A percentile compares a stretch with the other conserved stretches of the same genome.
phyloP scores from a whole-genome alignment of 176 grass and related monocot genomes.

The Carex scoparia region DNA sequence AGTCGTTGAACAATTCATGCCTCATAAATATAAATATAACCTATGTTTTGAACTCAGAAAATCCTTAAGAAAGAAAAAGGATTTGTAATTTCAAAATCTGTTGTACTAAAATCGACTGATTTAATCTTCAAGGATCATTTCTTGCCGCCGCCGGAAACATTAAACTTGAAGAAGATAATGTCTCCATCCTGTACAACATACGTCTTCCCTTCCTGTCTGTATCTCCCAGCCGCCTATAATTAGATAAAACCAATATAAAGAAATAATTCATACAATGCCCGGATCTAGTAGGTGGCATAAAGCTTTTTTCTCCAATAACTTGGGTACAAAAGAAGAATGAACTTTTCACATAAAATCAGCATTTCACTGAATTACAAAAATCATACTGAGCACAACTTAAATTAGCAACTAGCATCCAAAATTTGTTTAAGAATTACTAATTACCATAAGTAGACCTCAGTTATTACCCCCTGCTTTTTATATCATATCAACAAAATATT shows the following conservation, averaged over 20 bases:
- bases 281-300: neutral
- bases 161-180: constrained; percentile 98
- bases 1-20: neutral
- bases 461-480: neutral
- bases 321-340: neutral
- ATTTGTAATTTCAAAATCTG: constrained; percentile 8
- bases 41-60: neutral
- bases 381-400: neutral
- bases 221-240: constrained; percentile 83
- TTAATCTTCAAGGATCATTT: constrained; percentile 42
- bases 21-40: constrained; percentile 9
- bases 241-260: constrained; percentile 1
- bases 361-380: neutral
- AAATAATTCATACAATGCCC: neutral
- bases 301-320: neutral
- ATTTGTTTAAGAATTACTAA: neutral
- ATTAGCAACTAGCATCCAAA: neutral
- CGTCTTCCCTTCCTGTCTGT: constrained; percentile 94
- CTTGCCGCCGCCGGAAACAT: constrained; percentile 93
- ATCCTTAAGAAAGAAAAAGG: neutral
- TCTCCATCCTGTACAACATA: constrained; percentile 96
- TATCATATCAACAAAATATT: neutral
- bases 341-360: neutral
- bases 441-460: neutral
- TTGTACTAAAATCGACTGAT: neutral